Base-by-base conservation (phyloP, 208 protist genomes). In the Leishmania turanica region DNA sequence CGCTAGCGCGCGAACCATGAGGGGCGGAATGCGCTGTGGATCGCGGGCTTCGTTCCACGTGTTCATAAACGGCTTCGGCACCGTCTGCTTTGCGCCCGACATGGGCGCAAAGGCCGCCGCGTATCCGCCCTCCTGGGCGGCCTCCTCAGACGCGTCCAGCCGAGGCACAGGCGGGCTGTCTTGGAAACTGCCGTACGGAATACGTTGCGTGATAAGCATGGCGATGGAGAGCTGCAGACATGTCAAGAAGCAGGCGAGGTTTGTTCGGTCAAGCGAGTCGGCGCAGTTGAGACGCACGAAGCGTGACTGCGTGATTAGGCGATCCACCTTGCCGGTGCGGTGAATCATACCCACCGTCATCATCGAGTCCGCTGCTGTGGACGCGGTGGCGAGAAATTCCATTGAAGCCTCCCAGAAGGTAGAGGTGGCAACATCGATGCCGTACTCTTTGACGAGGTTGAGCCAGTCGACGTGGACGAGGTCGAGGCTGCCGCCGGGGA, bases 181-280 rank as follows among this genome's bases (percentile, higher is more conserved):
- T 3, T 60, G 45, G 74, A 97, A 95, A 49, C 77, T 88, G 19
- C 81, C 60, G 53, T 88, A 92, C 2, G 83, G 84, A 9, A 97
- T 84, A 45, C 89, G 87, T 65, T 96, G 88, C 34, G 90, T 92
- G 49, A 84, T 51, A 27, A 96, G 85, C 95, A 98, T 98, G 68
- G 84, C 90, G 62, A 96, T 91, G 34, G 88, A 89, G 15, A 89
- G 84, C 82, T 98, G 95, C 64, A 98, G 87, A 49, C 87, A 96
- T 8, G 86, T 93, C 81, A 97, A 98, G 87, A 98, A 99, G 83
- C 93, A 96, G 37, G 89, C 96, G 42, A 99, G 76, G 84, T 99
- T 99, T n/a, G 96, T 98, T 77, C 97, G 83, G 79, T 99, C 98
- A 17, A 99, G 88, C 9, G 96, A 98, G 83, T 99, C 98, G 5